These are phyloP conservation scores for Fusarium tjaetaba DNA, from an alignment of 2,329 filamentous ascomycete genomes.

Conservation along the genomic window DNA sequence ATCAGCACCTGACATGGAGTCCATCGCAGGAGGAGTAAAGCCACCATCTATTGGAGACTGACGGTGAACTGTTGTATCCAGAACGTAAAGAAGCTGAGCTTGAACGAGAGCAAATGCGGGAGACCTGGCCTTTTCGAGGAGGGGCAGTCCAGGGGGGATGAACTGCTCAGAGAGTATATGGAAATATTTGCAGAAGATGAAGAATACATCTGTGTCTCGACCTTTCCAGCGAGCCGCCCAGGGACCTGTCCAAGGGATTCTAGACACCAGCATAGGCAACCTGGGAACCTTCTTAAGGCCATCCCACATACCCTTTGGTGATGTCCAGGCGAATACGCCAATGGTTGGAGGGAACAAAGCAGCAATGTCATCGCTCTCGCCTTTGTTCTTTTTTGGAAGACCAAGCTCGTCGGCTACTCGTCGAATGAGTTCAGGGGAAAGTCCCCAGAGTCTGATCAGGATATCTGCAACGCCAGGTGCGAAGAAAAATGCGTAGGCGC, in stretches of 20 bases:
- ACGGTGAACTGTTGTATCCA: slow-evolving; percentile 87
- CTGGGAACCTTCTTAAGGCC: slow-evolving; percentile 72
- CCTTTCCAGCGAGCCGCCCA: slow-evolving; percentile 91
- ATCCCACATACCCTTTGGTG: slow-evolving; percentile 59
- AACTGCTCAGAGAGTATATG: slow-evolving; percentile 82
- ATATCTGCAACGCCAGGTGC: slow-evolving; percentile 87
- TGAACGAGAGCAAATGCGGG: slow-evolving; percentile 85
- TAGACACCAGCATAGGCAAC: slow-evolving; percentile 73
- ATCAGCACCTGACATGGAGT: slow-evolving; percentile 66
- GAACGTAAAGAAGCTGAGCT: slow-evolving; percentile 79
- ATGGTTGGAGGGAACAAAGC: slow-evolving; percentile 76
- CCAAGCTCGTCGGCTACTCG: slow-evolving; percentile 77
- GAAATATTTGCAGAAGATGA: slow-evolving; percentile 90
- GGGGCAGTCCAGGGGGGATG: slow-evolving; percentile 64
- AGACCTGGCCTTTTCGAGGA: slow-evolving; percentile 68
- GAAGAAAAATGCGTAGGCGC: slow-evolving; percentile 93
- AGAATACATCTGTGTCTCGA: slow-evolving; percentile 88
- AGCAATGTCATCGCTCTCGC: slow-evolving; percentile 72
- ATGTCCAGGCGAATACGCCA: slow-evolving; percentile 66
- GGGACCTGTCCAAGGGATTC: slow-evolving; percentile 84
- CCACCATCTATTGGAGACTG: slow-evolving; percentile 65
- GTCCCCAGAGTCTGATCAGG: slow-evolving; percentile 81
- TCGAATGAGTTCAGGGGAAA: slow-evolving; percentile 74
- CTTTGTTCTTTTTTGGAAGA: slow-evolving; percentile 64
- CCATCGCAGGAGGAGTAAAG: slow-evolving; percentile 55